Evolutionary conservation across 345 rosid genomes (phyloP), one percentile per base, ranked within the genome.

Genomic region (Camelina sativa): DNA sequence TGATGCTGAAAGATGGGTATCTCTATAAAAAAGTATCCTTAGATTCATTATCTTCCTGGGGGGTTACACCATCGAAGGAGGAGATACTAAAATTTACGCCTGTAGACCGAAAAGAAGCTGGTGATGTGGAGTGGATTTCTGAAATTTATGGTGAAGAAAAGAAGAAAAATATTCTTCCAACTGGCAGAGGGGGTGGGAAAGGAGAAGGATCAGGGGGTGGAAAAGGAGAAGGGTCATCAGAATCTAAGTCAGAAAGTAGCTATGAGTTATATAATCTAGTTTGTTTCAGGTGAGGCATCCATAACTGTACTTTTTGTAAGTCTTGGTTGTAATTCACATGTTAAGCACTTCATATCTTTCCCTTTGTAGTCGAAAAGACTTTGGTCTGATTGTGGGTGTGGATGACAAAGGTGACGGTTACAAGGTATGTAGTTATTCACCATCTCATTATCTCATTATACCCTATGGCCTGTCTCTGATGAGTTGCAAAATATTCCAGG

Each of bases 1-100:
- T 90, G 85, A 86, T 92, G 93, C 84, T 95, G 75, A 91, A 90
- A 86, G 91, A 92, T 81, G 97, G 99, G 59, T 95, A 81, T 73
- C 61, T 92, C 34, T 92, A 81, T 78, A 95, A 92, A 79, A 92
- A 77, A 84, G 87, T 92, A 64, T 82, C 93, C 38, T 15, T 89
- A 28, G 99, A 95, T 80, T 90, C 96, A 1, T 78, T 95, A 64
- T 85, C 73, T 76, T 88, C 80, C 72, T 78, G 86, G 84, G 92
- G 97, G 65, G 80, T 89, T 58, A 48, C 71, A 61, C 99, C 99
- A 62, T 67, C 86, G 2, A 87, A 92, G 72, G 92, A 92, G 72
- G 97, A 95, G 77, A 75, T 88, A 62, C 78, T 95, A 81, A 92
- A 90, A 83, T 95, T 95, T 75, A 79, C 71, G 67, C 85, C 88